Base-by-base conservation (phyloP, 2,329 filamentous ascomycete species). In the Colletotrichum navitas region DNA sequence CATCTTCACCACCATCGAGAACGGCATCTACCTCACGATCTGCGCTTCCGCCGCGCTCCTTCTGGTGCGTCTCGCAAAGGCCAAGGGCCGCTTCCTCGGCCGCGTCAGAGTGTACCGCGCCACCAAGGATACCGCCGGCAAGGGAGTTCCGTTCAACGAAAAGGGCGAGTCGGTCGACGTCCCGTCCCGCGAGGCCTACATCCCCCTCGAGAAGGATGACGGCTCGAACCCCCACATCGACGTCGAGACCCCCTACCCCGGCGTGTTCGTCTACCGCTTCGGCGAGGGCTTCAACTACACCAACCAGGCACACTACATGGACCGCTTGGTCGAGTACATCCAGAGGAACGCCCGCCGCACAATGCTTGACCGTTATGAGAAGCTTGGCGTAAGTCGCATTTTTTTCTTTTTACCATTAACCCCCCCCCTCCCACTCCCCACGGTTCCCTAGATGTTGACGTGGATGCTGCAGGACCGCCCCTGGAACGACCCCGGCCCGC, bases 401-500 rank as follows among this genome's bases (percentile, higher is more conserved):
- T 10, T 1, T n/a, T 3, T 5, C 10, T 12, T 47, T 3, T 8
- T 8, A 8, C 16, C 41, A 8, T 21, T 0, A 7, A 2, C 41
- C 41, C 7, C 2, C 21, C 21, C n/a, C n/a, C n/a, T n/a, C n/a
- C n/a, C n/a, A n/a, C n/a, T 12, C 2, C 12, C 14, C 29, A 3
- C 0, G 1, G 10, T 41, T 11, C 8, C 29, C 10, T 1, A 18
- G 24, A 18, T 18, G 34, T 68, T 63, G 41, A 60, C 26, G 10
- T 11, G 18, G 36, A 47, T 21, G 5, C 16, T 6, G 16, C 63
- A 80, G 76, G 80, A 90, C 73, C 84, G 87, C 1, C 85, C 87
- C 0, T 90, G 88, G 88, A 89, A 88, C 74, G 86, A 89, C 72
- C 81, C 84, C 10, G 83, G 80, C 72, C 85, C 81, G 47, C 80